Evolutionary conservation across 495 filamentous ascomycete species (phyloP), one percentile per base, ranked within the genome.

Genomic region (Xylaria flabelliformis): DNA sequence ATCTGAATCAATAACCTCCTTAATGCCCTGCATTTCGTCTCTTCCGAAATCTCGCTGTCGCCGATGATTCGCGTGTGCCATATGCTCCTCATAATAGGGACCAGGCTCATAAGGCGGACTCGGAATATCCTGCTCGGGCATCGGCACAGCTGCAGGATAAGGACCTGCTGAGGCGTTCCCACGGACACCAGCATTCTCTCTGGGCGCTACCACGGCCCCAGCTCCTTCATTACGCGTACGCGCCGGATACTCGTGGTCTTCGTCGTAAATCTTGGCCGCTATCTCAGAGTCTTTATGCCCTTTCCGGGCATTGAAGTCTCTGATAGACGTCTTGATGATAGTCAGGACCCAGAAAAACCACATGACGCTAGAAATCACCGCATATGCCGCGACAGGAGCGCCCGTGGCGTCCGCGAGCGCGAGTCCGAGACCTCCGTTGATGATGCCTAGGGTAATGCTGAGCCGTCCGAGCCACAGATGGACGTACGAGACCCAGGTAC

Each of bases 391-490:
- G 75, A 81, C 78, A 53, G 78, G 32, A 26, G 61, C 70, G 53
- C 67, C 42, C 15, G 71, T 64, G 3, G 75, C 80, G 24, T 77
- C 76, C 8, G 87, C 82, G 17, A 90, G 76, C 34, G 80, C 75
- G 42, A 93, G 82, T 0, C 91, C 92, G 17, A 93, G 79, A 0
- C 88, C 91, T 34, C 87, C 92, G 79, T 94, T 93, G 68, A 92
- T 83, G 58, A 93, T 87, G 1, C 89, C 92, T 5, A 92, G 80
- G 0, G 86, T 81, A 26, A 94, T 84, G 17, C 88, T 74, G n/a
- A 80, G 36, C 0, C 92, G 86, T 1, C 92, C 92, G 72, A 87
- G 84, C 90, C 91, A 91, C 53, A 91, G 83, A 78, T 94, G 92
- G 12, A 83, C 67, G 72, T 89, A 81, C 1, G 85, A 87, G 82